Conservation (phyloP, 2,329 filamentous ascomycete genomes). For the Pseudopyricularia javanii region DNA sequence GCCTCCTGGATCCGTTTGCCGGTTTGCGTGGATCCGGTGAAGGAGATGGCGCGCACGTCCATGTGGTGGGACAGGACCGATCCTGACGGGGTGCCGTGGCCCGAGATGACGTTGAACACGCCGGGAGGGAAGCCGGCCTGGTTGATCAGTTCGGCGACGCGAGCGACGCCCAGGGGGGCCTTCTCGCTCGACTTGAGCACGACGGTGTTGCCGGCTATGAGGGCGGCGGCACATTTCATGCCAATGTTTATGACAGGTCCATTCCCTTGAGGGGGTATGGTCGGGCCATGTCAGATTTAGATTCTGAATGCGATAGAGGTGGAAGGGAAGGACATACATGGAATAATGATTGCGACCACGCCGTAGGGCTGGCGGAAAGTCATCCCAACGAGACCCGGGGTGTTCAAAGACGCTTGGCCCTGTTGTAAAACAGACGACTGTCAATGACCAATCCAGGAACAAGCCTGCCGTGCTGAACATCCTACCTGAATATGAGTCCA, state of each 20-base stretch:
- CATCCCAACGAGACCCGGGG: conserved; percentile 31
- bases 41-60: conserved; percentile 46
- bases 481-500: conserved; percentile 22
- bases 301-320: background rate
- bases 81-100: conserved; percentile 31
- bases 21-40: conserved; percentile 48
- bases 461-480: no score
- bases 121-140: conserved; percentile 59
- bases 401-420: conserved; percentile 33
- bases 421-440: no score
- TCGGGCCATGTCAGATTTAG: conserved; percentile 31
- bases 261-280: conserved; percentile 41
- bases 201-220: conserved; percentile 44
- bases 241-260: conserved; percentile 54
- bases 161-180: conserved; percentile 41
- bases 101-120: conserved; percentile 57
- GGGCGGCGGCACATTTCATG: conserved; percentile 54
- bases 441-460: no score
- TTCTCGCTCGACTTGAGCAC: conserved; percentile 46
- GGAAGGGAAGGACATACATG: conserved; percentile 22
- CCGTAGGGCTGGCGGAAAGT: conserved; percentile 36
- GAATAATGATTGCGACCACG: conserved; percentile 44
- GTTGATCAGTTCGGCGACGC: conserved; percentile 47
- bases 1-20: conserved; percentile 49
- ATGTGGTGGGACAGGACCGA: conserved; percentile 10